Evolutionary conservation across 805 yeast genomes (phyloP).

Genomic region (Metschnikowia colocasiae): DNA sequence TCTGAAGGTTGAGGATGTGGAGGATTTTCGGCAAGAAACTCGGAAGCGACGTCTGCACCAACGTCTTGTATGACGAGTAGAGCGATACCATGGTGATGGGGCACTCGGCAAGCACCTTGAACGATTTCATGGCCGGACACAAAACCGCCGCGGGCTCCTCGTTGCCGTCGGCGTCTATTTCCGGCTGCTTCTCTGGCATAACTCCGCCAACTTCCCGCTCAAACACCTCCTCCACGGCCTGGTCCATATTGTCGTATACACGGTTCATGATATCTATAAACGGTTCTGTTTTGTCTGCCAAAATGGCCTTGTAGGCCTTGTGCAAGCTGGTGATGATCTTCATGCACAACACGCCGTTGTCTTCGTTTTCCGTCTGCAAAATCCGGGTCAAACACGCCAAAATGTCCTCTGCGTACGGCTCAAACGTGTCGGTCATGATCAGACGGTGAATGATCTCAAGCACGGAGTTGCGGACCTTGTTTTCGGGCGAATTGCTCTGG

Average conservation of each 20-base stretch:
- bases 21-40: conserved; percentile 79
- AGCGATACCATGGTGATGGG: conserved; percentile 95
- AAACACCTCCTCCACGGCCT: conserved; percentile 69
- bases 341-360: conserved; percentile 89
- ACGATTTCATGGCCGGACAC: conserved; percentile 69
- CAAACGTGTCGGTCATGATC: conserved; percentile 77
- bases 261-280: conserved; percentile 73
- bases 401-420: conserved; percentile 61
- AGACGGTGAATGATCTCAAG: conserved; percentile 78
- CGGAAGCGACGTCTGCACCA: conserved; percentile 69
- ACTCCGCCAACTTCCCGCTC: conserved; percentile 22
- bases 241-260: conserved; percentile 76
- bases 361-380: conserved; percentile 82
- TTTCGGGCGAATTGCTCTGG: conserved; percentile 60
- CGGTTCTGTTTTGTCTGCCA: conserved; percentile 69
- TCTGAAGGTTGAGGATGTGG: conserved; percentile 69
- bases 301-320: conserved; percentile 68
- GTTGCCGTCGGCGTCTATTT: conserved; percentile 12
- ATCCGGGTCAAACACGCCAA: conserved; percentile 57
- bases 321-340: conserved; percentile 81
- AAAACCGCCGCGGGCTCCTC: conserved; percentile 47
- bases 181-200: conserved; percentile 9
- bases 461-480: conserved; percentile 71
- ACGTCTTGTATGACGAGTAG: conserved; percentile 78
- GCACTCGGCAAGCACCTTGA: conserved; percentile 91